Base-by-base conservation (phyloP, 495 filamentous ascomycete genomes). In the Rusavskia elegans region DNA sequence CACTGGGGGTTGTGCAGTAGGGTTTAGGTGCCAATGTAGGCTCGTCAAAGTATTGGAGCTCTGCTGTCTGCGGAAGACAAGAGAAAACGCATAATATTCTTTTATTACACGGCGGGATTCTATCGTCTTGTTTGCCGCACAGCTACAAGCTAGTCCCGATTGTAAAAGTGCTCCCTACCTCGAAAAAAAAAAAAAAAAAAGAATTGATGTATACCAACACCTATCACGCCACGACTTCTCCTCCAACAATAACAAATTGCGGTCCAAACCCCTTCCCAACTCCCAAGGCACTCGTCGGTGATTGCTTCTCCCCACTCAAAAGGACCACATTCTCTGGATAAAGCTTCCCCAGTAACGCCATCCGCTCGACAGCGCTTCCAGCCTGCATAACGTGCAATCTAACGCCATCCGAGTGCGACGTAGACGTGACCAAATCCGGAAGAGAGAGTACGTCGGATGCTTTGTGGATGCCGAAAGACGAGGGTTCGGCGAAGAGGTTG, bases 271-370 rank as follows among this genome's bases (percentile, higher is more conserved):
- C 58, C 55, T 66, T 64, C 7, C 64, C 64, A 11, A 50, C 53
- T 1, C 49, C 50, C 21, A 52, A 51, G 1, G 56, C 39, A 21
- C 45, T 30, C 17, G 39, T 37, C 8, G 59, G n/a, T 6, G 19
- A 45, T 21, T 60, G 52, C 13, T 40, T 19, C 10, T 55, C 30
- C n/a, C 32, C 8, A n/a, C 48, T 44, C n/a, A 64, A 46, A 19
- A 59, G 13, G 20, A 66, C 52, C 14, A 66, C 60, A 54, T 66
- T 67, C 49, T 57, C 62, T 20, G 65, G 65, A 53, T 66, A 66
- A 13, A 67, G 27, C 55, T 56, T 63, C 9, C 65, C 65, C 16
- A 66, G 29, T 9, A 64, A 49, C 6, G 65, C 65, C 32, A 66
- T 46, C 3, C 55, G 51, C 16, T 63, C 48, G 27, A 58, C 21